Base-by-base conservation (phyloP, 2,329 filamentous ascomycete species). In the Cordyceps farinosa region DNA sequence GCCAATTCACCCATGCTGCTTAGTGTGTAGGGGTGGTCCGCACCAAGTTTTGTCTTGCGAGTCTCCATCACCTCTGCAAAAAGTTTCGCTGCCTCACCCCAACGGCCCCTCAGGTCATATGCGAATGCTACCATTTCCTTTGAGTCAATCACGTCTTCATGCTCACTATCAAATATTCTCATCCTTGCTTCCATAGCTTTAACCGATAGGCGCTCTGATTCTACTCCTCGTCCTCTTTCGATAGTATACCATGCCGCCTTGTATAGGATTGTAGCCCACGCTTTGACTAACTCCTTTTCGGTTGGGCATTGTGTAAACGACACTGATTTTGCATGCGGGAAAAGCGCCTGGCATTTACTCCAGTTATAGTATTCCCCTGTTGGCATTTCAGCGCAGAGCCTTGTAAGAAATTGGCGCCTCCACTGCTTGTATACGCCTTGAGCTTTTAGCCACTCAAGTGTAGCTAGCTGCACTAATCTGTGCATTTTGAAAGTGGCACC, bases 401-500 rank as follows among this genome's bases (percentile, higher is more conserved):
- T 56, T 32, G 42, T 42, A n/a, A 70, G 29, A n/a, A 67, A 66
- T 42, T 57, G 38, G 22, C 61, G 62, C 56, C 62, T 58, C 66
- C 65, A 66, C 53, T 62, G 22, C 17, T 64, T 62, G 3, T 61
- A 2, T n/a, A 66, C 34, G 4, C 52, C 36, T 47, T 67, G 40
- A 34, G 22, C 9, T 65, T 64, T 64, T 27, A 71, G 61, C 69
- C 67, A 71, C 47, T 66, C 66, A 30, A 64, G 59, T 42, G 66
- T 71, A 40, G 70, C 66, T 53, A 76, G 64, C 66, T 77, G 74
- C 47, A 77, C 75, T 27, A 78, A 67, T 32, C 53, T 48, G 65
- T 78, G 75, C 74, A 77, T 77, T 62, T 75, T 71, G 64, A 75
- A 76, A 10, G 42, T 65, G 42, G 29, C 66, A 3, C 62, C 54